Evolutionary conservation across 352 stramenopile species (phyloP).

Genomic region (Globisporangium parvum): DNA sequence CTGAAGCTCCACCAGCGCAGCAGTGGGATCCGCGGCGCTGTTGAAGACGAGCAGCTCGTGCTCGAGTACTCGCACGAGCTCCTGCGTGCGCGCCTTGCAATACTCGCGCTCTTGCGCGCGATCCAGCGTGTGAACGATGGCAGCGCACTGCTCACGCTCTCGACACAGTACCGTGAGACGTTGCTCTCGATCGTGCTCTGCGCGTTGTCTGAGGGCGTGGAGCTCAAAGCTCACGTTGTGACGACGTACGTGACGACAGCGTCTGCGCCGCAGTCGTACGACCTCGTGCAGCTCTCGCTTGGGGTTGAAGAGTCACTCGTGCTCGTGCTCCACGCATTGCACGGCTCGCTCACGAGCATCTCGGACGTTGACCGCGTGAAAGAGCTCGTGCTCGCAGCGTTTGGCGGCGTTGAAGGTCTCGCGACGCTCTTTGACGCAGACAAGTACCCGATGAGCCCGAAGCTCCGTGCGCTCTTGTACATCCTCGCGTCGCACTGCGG

Average conservation of each 20-base stretch:
- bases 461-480: slow-evolving; percentile 56
- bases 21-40: slow-evolving; percentile 21
- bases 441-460: slow-evolving; percentile 37
- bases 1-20: slow-evolving; percentile 51
- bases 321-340: slow-evolving; percentile 28
- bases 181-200: slow-evolving; percentile 52
- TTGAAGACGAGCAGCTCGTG: slow-evolving; percentile 36
- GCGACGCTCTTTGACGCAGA: slow-evolving; percentile 59
- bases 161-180: slow-evolving; percentile 52
- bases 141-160: slow-evolving; percentile 44
- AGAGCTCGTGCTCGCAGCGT: slow-evolving; percentile 49
- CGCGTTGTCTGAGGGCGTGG: slow-evolving; percentile 39
- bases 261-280: slow-evolving; percentile 35
- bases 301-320: slow-evolving; percentile 42
- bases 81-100: slow-evolving; percentile 26
- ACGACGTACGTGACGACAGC: slow-evolving; percentile 44
- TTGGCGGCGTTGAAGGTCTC: slow-evolving; percentile 50
- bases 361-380: slow-evolving; percentile 37
- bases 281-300: slow-evolving; percentile 46
- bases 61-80: slow-evolving; percentile 37
- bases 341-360: slow-evolving; percentile 34
- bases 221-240: slow-evolving; percentile 50
- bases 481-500: slow-evolving; percentile 44
- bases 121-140: slow-evolving; percentile 31
- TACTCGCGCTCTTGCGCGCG: slow-evolving; percentile 41